These are phyloP conservation scores for Didymella arachidicola DNA, from an alignment of 2,329 filamentous ascomycete species.

Conservation along the genomic window DNA sequence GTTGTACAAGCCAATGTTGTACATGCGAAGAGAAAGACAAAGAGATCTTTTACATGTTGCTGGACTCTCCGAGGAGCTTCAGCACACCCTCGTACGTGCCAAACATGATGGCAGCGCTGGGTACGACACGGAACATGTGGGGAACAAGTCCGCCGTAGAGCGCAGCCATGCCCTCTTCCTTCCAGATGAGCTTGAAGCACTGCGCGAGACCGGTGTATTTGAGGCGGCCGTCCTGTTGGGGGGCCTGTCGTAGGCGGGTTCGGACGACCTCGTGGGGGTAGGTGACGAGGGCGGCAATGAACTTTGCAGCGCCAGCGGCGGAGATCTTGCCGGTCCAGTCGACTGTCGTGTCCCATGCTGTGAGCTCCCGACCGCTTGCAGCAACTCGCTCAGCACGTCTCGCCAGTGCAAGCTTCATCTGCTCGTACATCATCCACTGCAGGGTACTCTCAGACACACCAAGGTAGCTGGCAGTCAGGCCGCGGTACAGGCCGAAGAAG, in stretches of 20 bases:
- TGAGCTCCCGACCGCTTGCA: conserved; percentile 68
- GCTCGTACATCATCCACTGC: conserved; percentile 95
- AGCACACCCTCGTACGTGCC: conserved; percentile 75
- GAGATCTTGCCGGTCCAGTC: conserved; percentile 80
- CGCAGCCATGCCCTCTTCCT: conserved; percentile 84
- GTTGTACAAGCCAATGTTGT: conserved; percentile 21
- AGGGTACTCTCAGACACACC: conserved; percentile 89
- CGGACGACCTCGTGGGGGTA: conserved; percentile 94
- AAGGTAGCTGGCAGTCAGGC: conserved; percentile 88
- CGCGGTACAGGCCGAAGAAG: conserved; percentile 82
- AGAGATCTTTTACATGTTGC: conserved; percentile 40
- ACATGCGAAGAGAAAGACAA: conserved; percentile 12
- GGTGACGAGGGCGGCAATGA: conserved; percentile 81
- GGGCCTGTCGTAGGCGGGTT: conserved; percentile 84
- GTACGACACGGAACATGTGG: conserved; percentile 88
- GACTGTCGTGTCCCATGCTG: conserved; percentile 75
- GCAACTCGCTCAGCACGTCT: conserved; percentile 65
- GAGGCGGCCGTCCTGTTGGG: conserved; percentile 71
- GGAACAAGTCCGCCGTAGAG: conserved; percentile 92
- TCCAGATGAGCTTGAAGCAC: conserved; percentile 87
- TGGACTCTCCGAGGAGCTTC: conserved; percentile 56
- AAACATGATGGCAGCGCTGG: conserved; percentile 95
- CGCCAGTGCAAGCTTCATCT: conserved; percentile 80
- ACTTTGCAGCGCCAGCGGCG: conserved; percentile 83
- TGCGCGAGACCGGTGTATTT: conserved; percentile 91